Percentiles rank a stretch among this genome's conserved stretches.
Conservation (phyloP, 2,329 filamentous ascomycete genomes). For the Sclerotinia subarctica region DNA sequence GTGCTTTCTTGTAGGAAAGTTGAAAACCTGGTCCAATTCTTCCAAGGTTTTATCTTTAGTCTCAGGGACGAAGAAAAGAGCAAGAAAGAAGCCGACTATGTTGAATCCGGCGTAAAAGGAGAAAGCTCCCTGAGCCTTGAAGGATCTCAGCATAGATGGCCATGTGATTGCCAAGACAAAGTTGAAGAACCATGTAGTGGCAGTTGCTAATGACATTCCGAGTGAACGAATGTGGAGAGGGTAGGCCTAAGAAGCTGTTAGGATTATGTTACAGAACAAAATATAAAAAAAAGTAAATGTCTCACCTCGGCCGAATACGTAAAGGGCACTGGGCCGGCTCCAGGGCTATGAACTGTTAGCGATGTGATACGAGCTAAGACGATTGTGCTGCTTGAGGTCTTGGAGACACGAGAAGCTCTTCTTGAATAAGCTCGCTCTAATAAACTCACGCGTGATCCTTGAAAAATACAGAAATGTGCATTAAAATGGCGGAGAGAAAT, state of each 20-base stretch:
- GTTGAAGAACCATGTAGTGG: conserved; percentile 57
- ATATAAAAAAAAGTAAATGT: background rate
- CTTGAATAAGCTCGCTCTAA: too few species aligned
- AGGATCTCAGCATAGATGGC: conserved; percentile 26
- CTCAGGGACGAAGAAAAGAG: conserved; percentile 55
- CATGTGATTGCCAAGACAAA: conserved; percentile 55
- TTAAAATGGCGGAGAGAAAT: background rate
- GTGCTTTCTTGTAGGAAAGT: conserved; percentile 8
- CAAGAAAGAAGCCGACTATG: conserved; percentile 50
- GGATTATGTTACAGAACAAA: background rate
- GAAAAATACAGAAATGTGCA: background rate
- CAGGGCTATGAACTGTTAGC: conserved; percentile 42
- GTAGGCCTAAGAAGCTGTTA: conserved; percentile 44
- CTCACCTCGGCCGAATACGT: conserved; percentile 49
- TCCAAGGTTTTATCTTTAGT: conserved; percentile 49
- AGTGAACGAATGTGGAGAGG: conserved; percentile 60
- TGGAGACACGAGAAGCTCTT: too few species aligned
- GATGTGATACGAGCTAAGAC: background rate
- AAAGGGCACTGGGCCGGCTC: conserved; percentile 59
- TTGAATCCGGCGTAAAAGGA: conserved; percentile 55
- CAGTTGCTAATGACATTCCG: conserved; percentile 59
- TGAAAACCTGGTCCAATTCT: conserved; percentile 33
- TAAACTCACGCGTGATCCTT: too few species aligned
- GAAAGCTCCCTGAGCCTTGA: conserved; percentile 45
- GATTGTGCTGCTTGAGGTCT: too few species aligned